A percentile compares a stretch with the other conserved stretches of the same genome.
Evolutionary conservation across 2,329 filamentous ascomycete species (phyloP).

Genomic region (Xylariaceae sp.): DNA sequence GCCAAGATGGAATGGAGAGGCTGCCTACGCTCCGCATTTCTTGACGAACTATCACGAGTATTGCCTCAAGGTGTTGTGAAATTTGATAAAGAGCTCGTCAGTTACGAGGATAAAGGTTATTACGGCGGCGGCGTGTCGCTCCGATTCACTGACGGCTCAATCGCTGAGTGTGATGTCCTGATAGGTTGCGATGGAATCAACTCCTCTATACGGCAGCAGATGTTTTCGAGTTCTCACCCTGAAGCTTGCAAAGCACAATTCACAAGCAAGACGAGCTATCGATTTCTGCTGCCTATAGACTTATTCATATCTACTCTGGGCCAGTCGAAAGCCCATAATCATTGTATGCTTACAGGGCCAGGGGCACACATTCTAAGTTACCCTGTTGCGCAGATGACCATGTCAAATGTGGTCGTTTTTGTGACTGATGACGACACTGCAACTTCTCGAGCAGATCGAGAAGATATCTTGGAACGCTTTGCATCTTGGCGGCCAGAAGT

Average conservation of each 20-base stretch:
- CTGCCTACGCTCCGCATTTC: too few relatives aligned
- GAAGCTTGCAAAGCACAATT: constrained; percentile 40
- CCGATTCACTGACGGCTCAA: too few relatives aligned
- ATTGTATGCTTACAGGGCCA: constrained; percentile 21
- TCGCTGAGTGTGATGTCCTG: constrained; percentile 29
- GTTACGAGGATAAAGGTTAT: background rate
- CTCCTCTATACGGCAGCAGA: constrained; percentile 40
- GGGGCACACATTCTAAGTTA: constrained; percentile 22
- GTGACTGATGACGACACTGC: constrained; percentile 19
- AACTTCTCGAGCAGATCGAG: constrained; percentile 11
- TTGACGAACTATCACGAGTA: too few relatives aligned
- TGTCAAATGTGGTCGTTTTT: constrained; percentile 23
- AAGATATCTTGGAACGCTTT: constrained; percentile 18
- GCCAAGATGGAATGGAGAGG: too few relatives aligned
- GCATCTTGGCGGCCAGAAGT: constrained; percentile 19
- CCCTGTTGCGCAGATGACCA: constrained; percentile 21
- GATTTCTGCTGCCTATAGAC: constrained; percentile 47
- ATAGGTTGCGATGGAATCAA: constrained; percentile 48
- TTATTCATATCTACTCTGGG: constrained; percentile 43
- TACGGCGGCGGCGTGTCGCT: too few relatives aligned
- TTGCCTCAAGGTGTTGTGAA: too few relatives aligned
- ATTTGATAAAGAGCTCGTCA: background rate
- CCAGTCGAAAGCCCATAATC: constrained; percentile 27
- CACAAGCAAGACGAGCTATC: constrained; percentile 42
- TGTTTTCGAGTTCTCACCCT: constrained; percentile 39